A percentile compares a stretch with the other conserved stretches of the same genome.
phyloP scores from a whole-genome alignment of 176 grass and related monocot genomes.

The Cenchrus fungigraminus region DNA sequence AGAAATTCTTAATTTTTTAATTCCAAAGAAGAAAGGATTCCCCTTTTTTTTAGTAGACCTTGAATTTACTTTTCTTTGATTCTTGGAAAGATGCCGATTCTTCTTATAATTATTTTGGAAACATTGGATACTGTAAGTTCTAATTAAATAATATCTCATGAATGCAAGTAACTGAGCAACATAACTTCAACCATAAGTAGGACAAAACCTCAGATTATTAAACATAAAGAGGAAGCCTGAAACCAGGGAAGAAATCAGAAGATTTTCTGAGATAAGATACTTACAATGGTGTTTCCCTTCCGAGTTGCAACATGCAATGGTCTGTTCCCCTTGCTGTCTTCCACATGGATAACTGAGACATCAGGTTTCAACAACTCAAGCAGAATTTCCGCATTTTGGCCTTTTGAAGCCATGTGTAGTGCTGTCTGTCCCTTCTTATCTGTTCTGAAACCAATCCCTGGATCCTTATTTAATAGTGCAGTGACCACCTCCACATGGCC shows the following conservation, averaged over 20 bases:
- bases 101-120: slow-evolving; percentile 10
- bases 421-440: slow-evolving; percentile 97
- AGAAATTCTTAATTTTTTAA: slow-evolving; percentile 13
- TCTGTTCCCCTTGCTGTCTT: slow-evolving; percentile 86
- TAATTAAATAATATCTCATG: slow-evolving; percentile 19
- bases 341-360: slow-evolving; percentile 72
- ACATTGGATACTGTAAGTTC: not conserved
- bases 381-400: slow-evolving; percentile 82
- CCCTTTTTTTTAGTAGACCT: not conserved
- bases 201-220: not conserved
- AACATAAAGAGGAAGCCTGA: not conserved
- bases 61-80: slow-evolving; percentile 24
- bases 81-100: slow-evolving; percentile 1
- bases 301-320: slow-evolving; percentile 90
- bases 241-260: slow-evolving; percentile 17
- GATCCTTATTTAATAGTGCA: slow-evolving; percentile 84
- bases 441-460: slow-evolving; percentile 77
- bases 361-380: slow-evolving; percentile 79
- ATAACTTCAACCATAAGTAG: slow-evolving; percentile 32
- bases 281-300: slow-evolving; percentile 81
- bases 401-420: slow-evolving; percentile 94
- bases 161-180: slow-evolving; percentile 21
- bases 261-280: slow-evolving; percentile 42
- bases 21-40: slow-evolving; percentile 5
- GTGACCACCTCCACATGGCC: slow-evolving; percentile 86